Percentiles rank a stretch among this genome's conserved stretches.
phyloP scores from a whole-genome alignment of 148 eudicot genomes.

The Suaeda aralocaspica region DNA sequence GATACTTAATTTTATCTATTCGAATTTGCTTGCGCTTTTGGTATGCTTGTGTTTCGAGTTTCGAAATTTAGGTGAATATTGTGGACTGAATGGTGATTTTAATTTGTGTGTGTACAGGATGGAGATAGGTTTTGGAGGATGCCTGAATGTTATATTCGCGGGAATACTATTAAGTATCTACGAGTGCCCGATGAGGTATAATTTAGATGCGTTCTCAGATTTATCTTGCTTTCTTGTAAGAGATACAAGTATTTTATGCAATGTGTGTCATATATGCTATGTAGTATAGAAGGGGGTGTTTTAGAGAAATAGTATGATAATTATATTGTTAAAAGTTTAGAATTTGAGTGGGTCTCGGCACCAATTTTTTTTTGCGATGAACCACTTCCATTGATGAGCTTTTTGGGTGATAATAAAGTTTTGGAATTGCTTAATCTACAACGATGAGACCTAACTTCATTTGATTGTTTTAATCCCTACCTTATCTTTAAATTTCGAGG shows the following conservation, averaged over 20 bases:
- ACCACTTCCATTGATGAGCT: background rate
- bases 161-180: constrained; percentile 79
- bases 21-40: background rate
- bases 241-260: background rate
- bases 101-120: constrained; percentile 64
- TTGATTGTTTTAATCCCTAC: background rate
- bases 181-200: constrained; percentile 46
- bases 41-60: background rate
- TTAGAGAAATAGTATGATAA: background rate
- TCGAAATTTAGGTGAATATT: background rate
- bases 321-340: background rate
- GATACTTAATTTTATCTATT: background rate
- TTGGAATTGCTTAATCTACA: background rate
- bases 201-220: background rate
- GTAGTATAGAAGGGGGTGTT: background rate
- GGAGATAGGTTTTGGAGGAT: constrained; percentile 95
- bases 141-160: constrained; percentile 92
- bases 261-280: background rate
- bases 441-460: too few species aligned
- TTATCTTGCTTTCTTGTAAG: background rate
- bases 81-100: background rate
- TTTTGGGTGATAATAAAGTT: background rate
- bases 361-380: background rate
- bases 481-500: too few species aligned
- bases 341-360: background rate